A percentile compares a stretch with the other conserved stretches of the same genome.
Conservation (phyloP, 495 filamentous ascomycete genomes). For the Barbatosphaeria neglecta region DNA sequence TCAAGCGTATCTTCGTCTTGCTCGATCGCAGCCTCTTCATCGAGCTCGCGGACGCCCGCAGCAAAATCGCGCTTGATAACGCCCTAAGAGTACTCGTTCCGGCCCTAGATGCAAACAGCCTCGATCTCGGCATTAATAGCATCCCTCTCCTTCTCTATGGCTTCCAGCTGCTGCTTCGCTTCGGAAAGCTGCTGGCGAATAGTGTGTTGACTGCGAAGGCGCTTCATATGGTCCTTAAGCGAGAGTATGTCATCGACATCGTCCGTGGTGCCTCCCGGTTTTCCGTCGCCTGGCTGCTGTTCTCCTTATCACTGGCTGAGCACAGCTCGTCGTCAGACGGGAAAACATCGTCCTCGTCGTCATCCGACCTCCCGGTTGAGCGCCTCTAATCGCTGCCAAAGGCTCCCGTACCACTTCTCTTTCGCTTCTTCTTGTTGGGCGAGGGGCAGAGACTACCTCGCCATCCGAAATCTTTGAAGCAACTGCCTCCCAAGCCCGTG, state of each 20-base stretch:
- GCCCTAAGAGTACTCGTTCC: conserved; percentile 45
- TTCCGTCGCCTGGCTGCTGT: background rate
- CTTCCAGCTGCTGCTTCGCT: background rate
- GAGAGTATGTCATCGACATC: conserved; percentile 11
- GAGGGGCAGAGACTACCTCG: conserved; percentile 37
- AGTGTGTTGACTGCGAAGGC: conserved; percentile 6
- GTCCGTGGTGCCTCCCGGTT: conserved; percentile 4
- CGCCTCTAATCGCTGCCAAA: conserved; percentile 8
- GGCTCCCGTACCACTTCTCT: conserved; percentile 8
- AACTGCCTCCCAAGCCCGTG: conserved; percentile 37
- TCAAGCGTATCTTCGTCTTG: conserved; percentile 19
- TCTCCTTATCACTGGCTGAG: conserved; percentile 20
- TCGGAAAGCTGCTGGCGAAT: background rate
- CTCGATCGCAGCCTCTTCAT: conserved; percentile 18
- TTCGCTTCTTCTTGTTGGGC: conserved; percentile 18
- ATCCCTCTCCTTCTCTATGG: conserved; percentile 6
- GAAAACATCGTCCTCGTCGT: no score
- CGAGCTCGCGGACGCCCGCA: conserved; percentile 40
- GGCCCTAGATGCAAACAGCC: conserved; percentile 41
- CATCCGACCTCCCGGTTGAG: conserved; percentile 7
- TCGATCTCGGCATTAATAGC: conserved; percentile 18
- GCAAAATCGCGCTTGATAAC: conserved; percentile 52
- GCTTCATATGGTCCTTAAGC: conserved; percentile 17
- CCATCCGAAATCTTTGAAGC: conserved; percentile 31
- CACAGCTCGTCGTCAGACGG: conserved; percentile 5